Conservation (phyloP, 2,329 filamentous ascomycete species). For the Colletotrichum tofieldiae region DNA sequence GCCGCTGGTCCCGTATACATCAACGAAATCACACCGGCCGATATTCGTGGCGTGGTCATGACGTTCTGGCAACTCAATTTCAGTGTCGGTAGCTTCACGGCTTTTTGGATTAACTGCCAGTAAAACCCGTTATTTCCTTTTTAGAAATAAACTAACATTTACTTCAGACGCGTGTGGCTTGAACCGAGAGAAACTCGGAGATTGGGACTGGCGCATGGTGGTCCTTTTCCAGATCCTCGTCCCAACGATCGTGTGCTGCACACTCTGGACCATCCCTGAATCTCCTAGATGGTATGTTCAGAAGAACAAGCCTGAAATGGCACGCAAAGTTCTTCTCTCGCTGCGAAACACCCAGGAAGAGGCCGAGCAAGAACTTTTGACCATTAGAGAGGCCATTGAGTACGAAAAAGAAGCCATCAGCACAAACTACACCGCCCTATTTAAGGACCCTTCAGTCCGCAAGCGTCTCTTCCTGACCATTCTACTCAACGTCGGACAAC, state of each 20-base stretch:
- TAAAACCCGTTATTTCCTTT: slow-evolving; percentile 44
- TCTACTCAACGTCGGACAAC: slow-evolving; percentile 78
- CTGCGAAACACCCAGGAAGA: slow-evolving; percentile 76
- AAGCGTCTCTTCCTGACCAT: slow-evolving; percentile 77
- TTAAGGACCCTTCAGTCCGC: slow-evolving; percentile 78
- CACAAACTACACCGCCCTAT: slow-evolving; percentile 73
- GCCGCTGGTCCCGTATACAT: slow-evolving; percentile 81
- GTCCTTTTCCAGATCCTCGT: slow-evolving; percentile 81
- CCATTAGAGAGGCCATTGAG: slow-evolving; percentile 77
- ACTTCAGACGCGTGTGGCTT: slow-evolving; percentile 67
- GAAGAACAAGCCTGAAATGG: slow-evolving; percentile 71
- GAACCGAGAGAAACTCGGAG: slow-evolving; percentile 68
- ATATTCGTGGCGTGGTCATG: slow-evolving; percentile 79
- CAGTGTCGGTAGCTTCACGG: slow-evolving; percentile 76
- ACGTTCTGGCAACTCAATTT: slow-evolving; percentile 80
- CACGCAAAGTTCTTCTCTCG: slow-evolving; percentile 68
- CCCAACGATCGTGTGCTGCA: slow-evolving; percentile 71
- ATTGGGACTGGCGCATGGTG: slow-evolving; percentile 83
- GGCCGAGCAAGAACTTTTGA: slow-evolving; percentile 76
- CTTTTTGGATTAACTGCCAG: slow-evolving; percentile 70
- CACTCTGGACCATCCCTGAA: slow-evolving; percentile 78
- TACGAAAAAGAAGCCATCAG: slow-evolving; percentile 80
- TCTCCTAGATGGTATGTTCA: slow-evolving; percentile 79
- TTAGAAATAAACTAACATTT: too few species aligned
- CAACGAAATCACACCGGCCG: slow-evolving; percentile 75